Conservation (phyloP, 2,329 filamentous ascomycete species). For the Didymella pomorum region DNA sequence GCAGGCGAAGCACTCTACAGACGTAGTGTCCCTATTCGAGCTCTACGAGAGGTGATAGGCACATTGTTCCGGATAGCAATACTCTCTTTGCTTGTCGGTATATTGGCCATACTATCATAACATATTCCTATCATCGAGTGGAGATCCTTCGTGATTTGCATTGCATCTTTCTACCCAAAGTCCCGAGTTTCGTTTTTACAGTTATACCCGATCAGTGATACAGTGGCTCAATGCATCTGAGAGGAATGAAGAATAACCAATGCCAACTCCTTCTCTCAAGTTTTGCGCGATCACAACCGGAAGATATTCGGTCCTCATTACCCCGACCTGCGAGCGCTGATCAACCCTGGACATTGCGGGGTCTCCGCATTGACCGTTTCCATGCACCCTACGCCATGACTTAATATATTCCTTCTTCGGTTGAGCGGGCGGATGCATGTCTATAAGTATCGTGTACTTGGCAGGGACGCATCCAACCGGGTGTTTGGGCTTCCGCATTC, state of each 20-base stretch:
- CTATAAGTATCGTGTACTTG: slow-evolving; percentile 15
- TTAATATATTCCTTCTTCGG: not conserved
- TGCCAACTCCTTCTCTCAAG: not conserved
- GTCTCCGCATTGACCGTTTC: slow-evolving; percentile 15
- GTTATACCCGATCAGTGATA: not conserved
- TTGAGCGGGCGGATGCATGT: not conserved
- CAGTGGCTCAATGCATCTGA: not conserved
- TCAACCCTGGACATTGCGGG: slow-evolving; percentile 19
- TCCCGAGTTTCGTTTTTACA: not conserved
- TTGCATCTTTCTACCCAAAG: not conserved
- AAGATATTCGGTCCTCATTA: slow-evolving; percentile 19
- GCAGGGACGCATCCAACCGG: not conserved
- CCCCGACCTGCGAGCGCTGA: slow-evolving; percentile 8
- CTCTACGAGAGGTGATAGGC: slow-evolving; percentile 6
- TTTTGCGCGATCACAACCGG: slow-evolving; percentile 1
- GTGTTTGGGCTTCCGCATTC: not conserved
- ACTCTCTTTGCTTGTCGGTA: not conserved
- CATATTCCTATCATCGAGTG: too few relatives aligned
- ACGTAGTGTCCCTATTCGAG: slow-evolving; percentile 19
- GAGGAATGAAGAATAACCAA: not conserved
- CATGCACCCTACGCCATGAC: not conserved
- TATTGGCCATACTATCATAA: too few relatives aligned
- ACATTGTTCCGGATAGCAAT: too few relatives aligned
- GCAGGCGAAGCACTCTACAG: slow-evolving; percentile 1
- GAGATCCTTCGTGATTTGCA: not conserved